Evolutionary conservation across 495 filamentous ascomycete species (phyloP).

Genomic region (Tirmania nivea): DNA sequence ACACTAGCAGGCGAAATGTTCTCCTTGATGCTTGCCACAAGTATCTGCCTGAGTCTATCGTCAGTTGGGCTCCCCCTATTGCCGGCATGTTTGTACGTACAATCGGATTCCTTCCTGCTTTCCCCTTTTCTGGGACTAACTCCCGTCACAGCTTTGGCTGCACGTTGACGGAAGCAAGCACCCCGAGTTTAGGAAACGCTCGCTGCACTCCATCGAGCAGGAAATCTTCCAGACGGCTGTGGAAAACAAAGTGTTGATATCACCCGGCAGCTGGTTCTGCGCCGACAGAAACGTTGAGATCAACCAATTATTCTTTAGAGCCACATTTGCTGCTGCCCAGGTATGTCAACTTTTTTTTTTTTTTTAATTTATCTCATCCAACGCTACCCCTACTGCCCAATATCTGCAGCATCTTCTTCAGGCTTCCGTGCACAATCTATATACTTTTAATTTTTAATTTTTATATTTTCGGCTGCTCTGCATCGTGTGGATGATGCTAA

Average conservation of each 20-base stretch:
- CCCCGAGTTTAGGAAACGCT: conserved; percentile 35
- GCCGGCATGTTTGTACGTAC: conserved; percentile 69
- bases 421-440: background rate
- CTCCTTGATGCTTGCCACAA: conserved; percentile 68
- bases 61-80: conserved; percentile 58
- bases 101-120: background rate
- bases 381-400: background rate
- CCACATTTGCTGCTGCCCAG: conserved; percentile 67
- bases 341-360: conserved; percentile 9
- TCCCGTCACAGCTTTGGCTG: conserved; percentile 41
- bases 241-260: conserved; percentile 47
- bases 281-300: conserved; percentile 31
- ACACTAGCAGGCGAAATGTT: conserved; percentile 53
- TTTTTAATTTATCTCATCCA: background rate
- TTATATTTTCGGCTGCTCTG: background rate
- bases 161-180: conserved; percentile 47
- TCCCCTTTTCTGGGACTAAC: conserved; percentile 12
- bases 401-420: background rate
- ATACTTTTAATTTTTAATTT: background rate
- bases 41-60: conserved; percentile 52
- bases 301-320: conserved; percentile 54
- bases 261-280: conserved; percentile 73
- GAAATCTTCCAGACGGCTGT: conserved; percentile 58
- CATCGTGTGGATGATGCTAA: background rate
- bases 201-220: conserved; percentile 53